Base-by-base conservation (phyloP, 306 rosid species). In the Pterocarpus santalinus region DNA sequence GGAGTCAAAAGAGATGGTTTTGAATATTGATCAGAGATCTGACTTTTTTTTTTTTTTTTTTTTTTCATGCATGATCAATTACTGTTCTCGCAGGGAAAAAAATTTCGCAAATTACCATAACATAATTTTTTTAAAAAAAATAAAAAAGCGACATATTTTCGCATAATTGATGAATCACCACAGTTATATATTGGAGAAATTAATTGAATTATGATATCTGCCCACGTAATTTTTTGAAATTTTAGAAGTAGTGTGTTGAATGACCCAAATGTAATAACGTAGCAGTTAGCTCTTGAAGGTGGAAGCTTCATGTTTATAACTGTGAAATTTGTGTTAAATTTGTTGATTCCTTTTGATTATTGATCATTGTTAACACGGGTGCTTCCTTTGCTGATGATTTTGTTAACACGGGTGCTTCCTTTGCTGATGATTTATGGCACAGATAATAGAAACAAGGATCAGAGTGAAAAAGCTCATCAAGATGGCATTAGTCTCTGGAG, bases 401-500 rank as follows among this genome's bases (percentile, higher is more conserved):
- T n/a, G n/a, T n/a, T n/a, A n/a, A n/a, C n/a, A n/a, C n/a, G 11
- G 64, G 72, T 57, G 53, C 1, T 83, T 41, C 36, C 30, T 33
- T 47, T 53, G 34, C 38, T 82, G 84, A 70, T 71, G 80, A 72
- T n/a, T 81, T 10, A 2, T n/a, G 75, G 15, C 15, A 71, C 73
- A 86, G 87, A 84, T 38, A 73, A 65, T 55, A 79, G 70, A 79
- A 70, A 14, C 28, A 52, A 52, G 73, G 44, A 71, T 75, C 68
- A 32, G 39, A 79, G 47, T 62, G 51, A 76, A 73, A 55, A 43
- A 43, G 16, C 58, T 86, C 5, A 83, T 51, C 57, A 87, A 76
- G 82, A 92, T 92, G 94, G 90, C 97, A 33, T 76, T 89, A 77
- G 90, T 92, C 22, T 88, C 91, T 9, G 88, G 90, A 84, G 89